Base-by-base conservation (phyloP, 805 yeast genomes). In the Helenozyma baotianmanensis region DNA sequence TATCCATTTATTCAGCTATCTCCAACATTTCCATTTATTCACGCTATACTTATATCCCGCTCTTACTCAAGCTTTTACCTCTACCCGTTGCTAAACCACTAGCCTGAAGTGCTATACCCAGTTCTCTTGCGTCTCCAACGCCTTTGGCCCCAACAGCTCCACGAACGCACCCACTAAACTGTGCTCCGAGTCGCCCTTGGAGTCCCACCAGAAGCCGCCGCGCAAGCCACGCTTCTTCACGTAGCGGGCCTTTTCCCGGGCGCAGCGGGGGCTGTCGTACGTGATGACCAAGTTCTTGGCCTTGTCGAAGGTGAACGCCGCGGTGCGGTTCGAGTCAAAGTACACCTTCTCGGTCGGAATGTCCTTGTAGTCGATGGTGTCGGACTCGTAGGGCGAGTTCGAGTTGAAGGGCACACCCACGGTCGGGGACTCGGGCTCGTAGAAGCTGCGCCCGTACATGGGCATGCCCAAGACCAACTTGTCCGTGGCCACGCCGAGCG, bases 141-240 rank as follows among this genome's bases (percentile, higher is more conserved):
- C 16, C 13, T 28, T 26, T n/a, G 1, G 19, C 10, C 23, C 11
- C n/a, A 43, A 40, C 18, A 16, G 34, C 16, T 22, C 24, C 19
- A 34, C 35, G 18, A 44, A 30, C 30, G 62, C 64, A 29, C 60
- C 53, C 15, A 72, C 70, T 58, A 75, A 79, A 3, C 57, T 60
- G n/a, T 52, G 38, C 22, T 63, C 47, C 2, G 57, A 48, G 49
- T 87, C 95, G 2, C 95, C 96, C 36, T 80, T 71, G 0, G 95
- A 80, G 48, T 90, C 97, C 97, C 97, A 90, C 81, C 85, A 89
- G 76, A 92, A 80, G 0, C 84, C 95, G 0, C 98, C 97, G 0
- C 81, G 94, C 8, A 88, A 59, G 0, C 62, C 50, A 6, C 61
- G 54, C 14, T 56, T 45, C 24, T 42, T 46, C 6, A 82, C 76